Evolutionary conservation across 2,329 filamentous ascomycete genomes (phyloP), one percentile per base, ranked within the genome.

Genomic region (Iodosphaeria phyllophila): DNA sequence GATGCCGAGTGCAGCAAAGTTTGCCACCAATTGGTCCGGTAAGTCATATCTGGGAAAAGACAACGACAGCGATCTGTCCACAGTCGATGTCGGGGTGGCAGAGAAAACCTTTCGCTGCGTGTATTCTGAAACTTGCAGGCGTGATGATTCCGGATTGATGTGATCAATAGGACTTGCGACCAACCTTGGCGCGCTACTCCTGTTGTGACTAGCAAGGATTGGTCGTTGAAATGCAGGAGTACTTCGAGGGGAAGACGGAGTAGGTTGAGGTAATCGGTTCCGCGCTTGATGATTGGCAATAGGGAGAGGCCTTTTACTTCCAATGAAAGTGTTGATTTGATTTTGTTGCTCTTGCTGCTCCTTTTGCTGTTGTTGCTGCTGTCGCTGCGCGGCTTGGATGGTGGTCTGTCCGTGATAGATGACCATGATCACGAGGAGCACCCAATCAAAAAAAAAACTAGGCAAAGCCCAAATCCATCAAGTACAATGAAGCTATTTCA

Each of bases 1-100:
- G 28, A 84, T 74, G n/a, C 76, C 76, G 19, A 77, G 52, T 0
- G 53, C 48, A 23, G 56, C 58, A 38, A 83, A 64, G 38, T 82
- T 83, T 11, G 55, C 47, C 3, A 77, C 63, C 19, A 83, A 50
- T 13, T 54, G 46, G 1, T 47, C 34, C 3, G 74, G 69, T 9
- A 84, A 52, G 6, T 53, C 63, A 49, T 82, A 84, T 19, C 50
- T 51, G 2, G 61, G 52, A 43, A 82, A 66, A 4, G 59, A 58
- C 16, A 84, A 53, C 9, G 60, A 66, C 11, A 82, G 54, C 28
- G 61, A 51, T 6, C 63, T 58, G 34, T 74, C 64, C 15, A 46
- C 31, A 8, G 51, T 50, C 4, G 56, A 47, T 1, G 56, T 58
- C 2, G 68, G 67, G 5, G 67, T 73, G 7, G 63, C 54, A 20